phyloP scores from a whole-genome alignment of 352 stramenopile genomes.

The Globisporangium megalacanthum region DNA sequence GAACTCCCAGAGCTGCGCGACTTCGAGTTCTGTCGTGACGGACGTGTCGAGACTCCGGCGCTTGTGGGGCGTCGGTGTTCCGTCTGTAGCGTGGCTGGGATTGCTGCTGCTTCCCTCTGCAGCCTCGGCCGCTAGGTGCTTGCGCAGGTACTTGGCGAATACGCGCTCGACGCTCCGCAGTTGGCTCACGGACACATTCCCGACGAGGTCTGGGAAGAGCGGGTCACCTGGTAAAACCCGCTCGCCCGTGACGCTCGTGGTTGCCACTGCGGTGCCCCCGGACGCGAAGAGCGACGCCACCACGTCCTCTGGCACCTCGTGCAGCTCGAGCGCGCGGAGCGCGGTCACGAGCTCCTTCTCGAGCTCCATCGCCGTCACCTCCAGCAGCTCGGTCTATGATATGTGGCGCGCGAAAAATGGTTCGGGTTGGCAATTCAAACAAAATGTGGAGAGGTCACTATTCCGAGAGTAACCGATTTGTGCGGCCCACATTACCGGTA shows the following conservation, averaged over 20 bases:
- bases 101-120: background rate
- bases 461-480: background rate
- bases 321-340: constrained; percentile 55
- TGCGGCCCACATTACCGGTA: too few species aligned
- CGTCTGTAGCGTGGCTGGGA: background rate
- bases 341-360: constrained; percentile 55
- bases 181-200: constrained; percentile 31
- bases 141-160: constrained; percentile 47
- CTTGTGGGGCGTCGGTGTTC: background rate
- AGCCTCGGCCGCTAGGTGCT: constrained; percentile 18
- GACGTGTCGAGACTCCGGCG: constrained; percentile 5
- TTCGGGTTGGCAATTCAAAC: background rate
- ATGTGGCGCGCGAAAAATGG: constrained; percentile 3
- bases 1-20: constrained; percentile 49
- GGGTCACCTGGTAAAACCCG: constrained; percentile 16
- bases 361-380: constrained; percentile 21
- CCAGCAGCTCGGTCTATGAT: too few species aligned
- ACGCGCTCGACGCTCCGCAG: constrained; percentile 48
- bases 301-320: constrained; percentile 36
- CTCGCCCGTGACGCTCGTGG: constrained; percentile 9
- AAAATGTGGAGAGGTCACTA: background rate
- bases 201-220: constrained; percentile 23
- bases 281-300: constrained; percentile 64
- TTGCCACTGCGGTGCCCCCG: constrained; percentile 46
- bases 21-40: constrained; percentile 7